Evolutionary conservation across 2,329 filamentous ascomycete genomes (phyloP), one percentile per base, ranked within the genome.

Genomic region (Corinectria fuckeliana): DNA sequence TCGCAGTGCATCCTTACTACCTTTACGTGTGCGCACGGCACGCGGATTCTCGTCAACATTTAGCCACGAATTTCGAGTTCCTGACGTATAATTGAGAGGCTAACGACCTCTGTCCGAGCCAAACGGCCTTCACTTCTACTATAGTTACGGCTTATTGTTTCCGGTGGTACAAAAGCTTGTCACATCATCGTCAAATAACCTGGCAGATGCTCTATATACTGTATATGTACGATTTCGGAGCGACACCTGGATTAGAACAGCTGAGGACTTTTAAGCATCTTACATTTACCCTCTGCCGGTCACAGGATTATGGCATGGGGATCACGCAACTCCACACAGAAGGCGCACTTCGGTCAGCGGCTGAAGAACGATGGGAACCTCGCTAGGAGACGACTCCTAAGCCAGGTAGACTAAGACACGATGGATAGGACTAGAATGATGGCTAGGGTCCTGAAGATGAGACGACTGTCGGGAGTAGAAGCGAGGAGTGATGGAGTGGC

Each of bases 141-240:
- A 34, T 30, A 48, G 13, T 18, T 13, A 50, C 28, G 39, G 26
- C 32, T 25, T 20, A 20, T 16, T 56, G 30, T 38, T 26, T 47
- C 26, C 32, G 18, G 26, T 32, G 54, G 34, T 30, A 32, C 54
- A 41, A 50, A 23, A 9, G 25, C 23, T 44, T 32, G 41, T 18
- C n/a, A 36, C 32, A 5, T n/a, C 34, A 38, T 41, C 41, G 44
- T 41, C 10, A 34, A 28, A 26, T 32, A 14, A 34, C 34, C 38
- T 21, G 20, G 32, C 50, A 34, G 26, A 47, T 32, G 41, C 28
- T 36, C 32, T 36, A 30, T 26, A 34, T 30, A 30, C 26, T 47
- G 23, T 32, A 55, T 26, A 55, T 49, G 39, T 38, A 54, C 45
- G 56, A 34, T 39, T 45, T 8, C 44, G 32, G 47, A 50, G 56